Evolutionary conservation across 2,329 filamentous ascomycete genomes (phyloP), one percentile per base, ranked within the genome.

Genomic region (Plenodomus biglobosus): DNA sequence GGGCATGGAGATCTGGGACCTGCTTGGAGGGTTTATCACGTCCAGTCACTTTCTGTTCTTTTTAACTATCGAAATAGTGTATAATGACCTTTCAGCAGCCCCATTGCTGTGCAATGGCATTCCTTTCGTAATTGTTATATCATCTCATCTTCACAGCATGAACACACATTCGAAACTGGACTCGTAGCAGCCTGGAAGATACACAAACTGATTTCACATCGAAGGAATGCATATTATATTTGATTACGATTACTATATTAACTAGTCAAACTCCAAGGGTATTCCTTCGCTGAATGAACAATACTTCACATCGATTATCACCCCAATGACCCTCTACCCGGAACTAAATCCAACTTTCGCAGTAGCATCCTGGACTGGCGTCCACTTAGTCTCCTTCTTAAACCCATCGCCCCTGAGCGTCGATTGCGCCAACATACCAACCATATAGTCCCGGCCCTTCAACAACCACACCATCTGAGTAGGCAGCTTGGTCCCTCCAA

Each of bases 401-500:
- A 55, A 72, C 44, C 59, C 43, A 36, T 62, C 60, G 1, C 70
- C 70, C 38, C 58, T 59, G 11, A 72, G 5, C n/a, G 62, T 62
- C 2, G 37, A 44, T 45, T 57, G 42, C 10, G 62, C 69, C 51
- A 66, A 41, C 46, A 62, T 52, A 8, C 56, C 48, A 30, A 63
- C 52, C 56, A 77, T 60, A 42, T 72, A 77, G 46, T 76, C 74
- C 42, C 69, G 64, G 10, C 74, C 73, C 61, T 78, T 78, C 47
- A 75, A 69, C 52, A 68, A 55, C 68, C 65, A 69, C 3, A 78
- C 71, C 67, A 77, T 64, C 44, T 70, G 62, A 40, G 68, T 71
- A 7, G 72, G 75, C 2, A 74, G 48, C 37, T 59, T 66, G 40
- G 65, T 63, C 1, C 75, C 73, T 40, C 67, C 67, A 17, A 68